Conservation (phyloP, 257 asterid genomes). For the Avicennia marina region DNA sequence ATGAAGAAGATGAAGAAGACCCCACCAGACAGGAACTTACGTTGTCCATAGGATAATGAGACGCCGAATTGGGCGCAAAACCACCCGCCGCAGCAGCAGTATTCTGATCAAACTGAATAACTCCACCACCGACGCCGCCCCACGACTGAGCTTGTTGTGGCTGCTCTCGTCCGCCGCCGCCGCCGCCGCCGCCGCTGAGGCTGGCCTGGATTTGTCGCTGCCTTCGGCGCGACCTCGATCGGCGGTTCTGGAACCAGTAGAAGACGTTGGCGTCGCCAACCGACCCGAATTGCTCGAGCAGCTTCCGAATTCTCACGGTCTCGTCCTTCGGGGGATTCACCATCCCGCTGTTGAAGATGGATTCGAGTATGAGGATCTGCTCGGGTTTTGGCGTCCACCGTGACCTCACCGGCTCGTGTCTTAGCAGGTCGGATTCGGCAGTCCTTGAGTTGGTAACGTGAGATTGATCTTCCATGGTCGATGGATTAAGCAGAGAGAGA, state of each 20-base stretch:
- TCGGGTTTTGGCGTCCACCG: conserved; percentile 89
- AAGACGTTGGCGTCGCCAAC: conserved; percentile 82
- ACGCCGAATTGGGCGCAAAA: neutral
- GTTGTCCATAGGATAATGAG: neutral
- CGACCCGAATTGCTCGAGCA: conserved; percentile 69
- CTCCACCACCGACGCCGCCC: neutral
- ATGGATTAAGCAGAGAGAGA: too few relatives aligned
- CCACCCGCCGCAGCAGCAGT: conserved; percentile 3
- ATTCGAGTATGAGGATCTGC: conserved; percentile 75
- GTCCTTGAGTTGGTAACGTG: too few relatives aligned
- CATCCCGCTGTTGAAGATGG: conserved; percentile 86
- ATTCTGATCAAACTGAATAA: conserved; percentile 22
- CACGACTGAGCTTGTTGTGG: too few relatives aligned
- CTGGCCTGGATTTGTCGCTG: conserved; percentile 60
- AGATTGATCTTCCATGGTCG: too few relatives aligned
- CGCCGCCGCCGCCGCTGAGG: conserved; percentile 10
- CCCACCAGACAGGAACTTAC: conserved; percentile 19
- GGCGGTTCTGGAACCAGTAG: conserved; percentile 94
- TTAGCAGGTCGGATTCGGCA: too few relatives aligned
- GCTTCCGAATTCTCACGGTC: conserved; percentile 51
- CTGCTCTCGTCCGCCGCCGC: neutral
- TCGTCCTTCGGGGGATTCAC: conserved; percentile 83
- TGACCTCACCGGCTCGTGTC: conserved; percentile 52
- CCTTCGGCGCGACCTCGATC: conserved; percentile 76
- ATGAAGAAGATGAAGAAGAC: conserved; percentile 19